Conservation (phyloP, 371 early-diverging fungal species). For the Blakeslea trispora region DNA sequence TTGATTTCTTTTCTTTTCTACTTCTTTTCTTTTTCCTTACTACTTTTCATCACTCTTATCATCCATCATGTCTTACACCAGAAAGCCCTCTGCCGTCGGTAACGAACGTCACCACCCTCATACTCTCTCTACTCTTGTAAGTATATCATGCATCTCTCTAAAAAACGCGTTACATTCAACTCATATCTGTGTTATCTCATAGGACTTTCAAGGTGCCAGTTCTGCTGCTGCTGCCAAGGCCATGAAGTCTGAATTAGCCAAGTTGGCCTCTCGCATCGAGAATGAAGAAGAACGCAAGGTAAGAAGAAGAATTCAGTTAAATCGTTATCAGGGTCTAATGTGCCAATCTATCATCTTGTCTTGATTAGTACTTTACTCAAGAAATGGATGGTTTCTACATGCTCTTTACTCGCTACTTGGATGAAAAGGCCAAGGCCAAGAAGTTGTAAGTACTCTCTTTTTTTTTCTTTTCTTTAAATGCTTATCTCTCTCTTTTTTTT, state of each 20-base stretch:
- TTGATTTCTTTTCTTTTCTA: no score
- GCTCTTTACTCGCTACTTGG: constrained; percentile 86
- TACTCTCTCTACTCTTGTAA: constrained; percentile 62
- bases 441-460: constrained; percentile 71
- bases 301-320: no score
- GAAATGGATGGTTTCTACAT: constrained; percentile 94
- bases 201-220: constrained; percentile 71
- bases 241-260: constrained; percentile 65
- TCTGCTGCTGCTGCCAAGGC: constrained; percentile 69
- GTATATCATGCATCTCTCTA: constrained; percentile 1
- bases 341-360: background rate
- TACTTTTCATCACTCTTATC: constrained; percentile 1
- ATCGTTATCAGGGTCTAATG: background rate
- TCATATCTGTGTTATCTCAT: background rate
- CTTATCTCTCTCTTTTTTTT: background rate
- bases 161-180: constrained; percentile 5
- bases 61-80: constrained; percentile 26
- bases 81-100: constrained; percentile 39
- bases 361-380: constrained; percentile 45
- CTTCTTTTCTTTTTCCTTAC: background rate
- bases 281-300: constrained; percentile 62
- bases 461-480: background rate
- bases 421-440: constrained; percentile 77
- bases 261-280: constrained; percentile 52
- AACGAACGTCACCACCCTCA: constrained; percentile 58